Conservation (phyloP, 495 filamentous ascomycete genomes). For the Trichocladium uniseriatum region DNA sequence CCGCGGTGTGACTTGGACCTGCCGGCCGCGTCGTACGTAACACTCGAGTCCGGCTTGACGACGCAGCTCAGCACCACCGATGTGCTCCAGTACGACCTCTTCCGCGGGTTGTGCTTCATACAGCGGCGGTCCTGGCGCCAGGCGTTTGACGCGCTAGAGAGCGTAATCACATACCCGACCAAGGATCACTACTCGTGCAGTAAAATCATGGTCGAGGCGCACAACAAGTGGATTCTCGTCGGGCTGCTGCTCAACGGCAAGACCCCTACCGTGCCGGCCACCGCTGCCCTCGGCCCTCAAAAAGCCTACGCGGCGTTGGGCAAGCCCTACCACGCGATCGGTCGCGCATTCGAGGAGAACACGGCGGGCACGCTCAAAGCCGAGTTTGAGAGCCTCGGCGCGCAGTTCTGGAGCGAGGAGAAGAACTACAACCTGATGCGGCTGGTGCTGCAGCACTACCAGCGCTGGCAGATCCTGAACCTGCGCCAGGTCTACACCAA, state of each 20-base stretch:
- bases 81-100: slow-evolving; percentile 69
- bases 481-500: slow-evolving; percentile 40
- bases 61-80: slow-evolving; percentile 45
- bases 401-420: slow-evolving; percentile 50
- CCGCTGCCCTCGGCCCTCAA: slow-evolving; percentile 35
- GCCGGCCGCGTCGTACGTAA: slow-evolving; percentile 43
- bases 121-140: slow-evolving; percentile 59
- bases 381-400: slow-evolving; percentile 47
- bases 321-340: slow-evolving; percentile 63
- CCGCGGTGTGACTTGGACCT: slow-evolving; percentile 27
- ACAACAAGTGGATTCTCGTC: slow-evolving; percentile 89
- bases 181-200: slow-evolving; percentile 45
- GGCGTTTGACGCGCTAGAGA: slow-evolving; percentile 61
- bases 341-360: slow-evolving; percentile 54
- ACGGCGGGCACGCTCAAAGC: slow-evolving; percentile 46
- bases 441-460: slow-evolving; percentile 41
- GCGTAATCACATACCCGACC: slow-evolving; percentile 56
- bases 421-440: slow-evolving; percentile 37
- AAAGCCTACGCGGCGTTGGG: slow-evolving; percentile 51
- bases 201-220: slow-evolving; percentile 77
- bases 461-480: slow-evolving; percentile 41
- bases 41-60: slow-evolving; percentile 48
- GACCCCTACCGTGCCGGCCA: slow-evolving; percentile 34
- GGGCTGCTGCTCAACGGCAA: slow-evolving; percentile 63
- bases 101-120: slow-evolving; percentile 72